phyloP scores from a whole-genome alignment of 352 stramenopile genomes.

The Peronospora destructor region DNA sequence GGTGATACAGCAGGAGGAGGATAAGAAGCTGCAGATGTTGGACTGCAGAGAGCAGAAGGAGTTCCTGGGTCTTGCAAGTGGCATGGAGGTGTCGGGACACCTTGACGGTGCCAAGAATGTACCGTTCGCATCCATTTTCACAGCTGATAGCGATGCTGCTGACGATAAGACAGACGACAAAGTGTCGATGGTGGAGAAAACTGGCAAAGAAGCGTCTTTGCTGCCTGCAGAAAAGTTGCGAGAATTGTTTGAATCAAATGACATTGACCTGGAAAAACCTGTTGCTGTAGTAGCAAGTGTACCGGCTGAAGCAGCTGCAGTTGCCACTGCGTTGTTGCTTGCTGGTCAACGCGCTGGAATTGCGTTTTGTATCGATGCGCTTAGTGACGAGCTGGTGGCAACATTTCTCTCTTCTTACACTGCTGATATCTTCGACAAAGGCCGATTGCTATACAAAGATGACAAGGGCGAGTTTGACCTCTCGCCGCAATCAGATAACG shows the following conservation, averaged over 20 bases:
- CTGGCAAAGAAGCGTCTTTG: constrained; percentile 26
- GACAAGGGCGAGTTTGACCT: constrained; percentile 55
- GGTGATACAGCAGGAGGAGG: constrained; percentile 25
- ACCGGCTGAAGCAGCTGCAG: constrained; percentile 44
- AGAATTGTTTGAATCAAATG: constrained; percentile 35
- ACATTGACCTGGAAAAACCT: constrained; percentile 31
- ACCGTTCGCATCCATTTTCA: constrained; percentile 47
- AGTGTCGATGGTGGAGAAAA: constrained; percentile 18
- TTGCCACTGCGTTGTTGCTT: constrained; percentile 50
- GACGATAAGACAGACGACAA: constrained; percentile 27
- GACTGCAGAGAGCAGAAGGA: constrained; percentile 43
- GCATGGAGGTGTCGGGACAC: constrained; percentile 46
- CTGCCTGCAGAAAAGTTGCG: constrained; percentile 33
- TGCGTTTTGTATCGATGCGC: constrained; percentile 32
- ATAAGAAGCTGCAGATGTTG: constrained; percentile 36
- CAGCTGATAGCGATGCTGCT: constrained; percentile 8
- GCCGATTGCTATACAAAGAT: constrained; percentile 37
- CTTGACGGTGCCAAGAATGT: constrained; percentile 43
- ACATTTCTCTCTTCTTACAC: constrained; percentile 34
- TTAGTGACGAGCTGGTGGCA: constrained; percentile 37
- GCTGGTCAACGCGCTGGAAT: constrained; percentile 31
- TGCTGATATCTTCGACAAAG: constrained; percentile 38
- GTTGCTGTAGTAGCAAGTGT: constrained; percentile 44
- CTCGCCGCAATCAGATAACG: constrained; percentile 27
- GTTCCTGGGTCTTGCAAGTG: constrained; percentile 41